Conservation (phyloP, 352 stramenopile genomes). For the Globisporangium spiculum region DNA sequence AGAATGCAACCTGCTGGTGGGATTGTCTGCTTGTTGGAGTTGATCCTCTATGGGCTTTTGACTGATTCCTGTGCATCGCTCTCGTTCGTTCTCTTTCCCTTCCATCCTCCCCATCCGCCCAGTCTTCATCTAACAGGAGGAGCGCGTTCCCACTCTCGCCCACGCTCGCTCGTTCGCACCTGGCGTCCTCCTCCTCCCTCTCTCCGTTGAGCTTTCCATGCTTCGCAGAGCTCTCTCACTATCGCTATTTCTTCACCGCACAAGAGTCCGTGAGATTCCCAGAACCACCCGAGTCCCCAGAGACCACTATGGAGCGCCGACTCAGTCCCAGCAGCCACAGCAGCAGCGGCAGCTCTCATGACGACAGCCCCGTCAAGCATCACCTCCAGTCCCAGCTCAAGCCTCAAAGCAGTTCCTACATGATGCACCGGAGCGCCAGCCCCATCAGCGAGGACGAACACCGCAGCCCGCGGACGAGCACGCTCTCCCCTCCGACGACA, state of each 20-base stretch:
- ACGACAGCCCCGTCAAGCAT: conserved; percentile 3
- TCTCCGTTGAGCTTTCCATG: background rate
- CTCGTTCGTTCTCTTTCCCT: background rate
- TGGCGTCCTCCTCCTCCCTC: background rate
- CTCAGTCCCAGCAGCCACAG: background rate
- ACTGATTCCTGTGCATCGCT: background rate
- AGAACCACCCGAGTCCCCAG: background rate
- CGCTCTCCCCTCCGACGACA: background rate
- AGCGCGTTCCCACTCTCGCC: conserved; percentile 4
- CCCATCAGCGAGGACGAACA: conserved; percentile 1
- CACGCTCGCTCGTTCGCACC: conserved; percentile 11
- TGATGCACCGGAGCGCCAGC: background rate
- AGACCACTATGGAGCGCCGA: conserved; percentile 3
- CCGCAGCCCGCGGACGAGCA: conserved; percentile 3
- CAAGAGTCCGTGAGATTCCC: background rate
- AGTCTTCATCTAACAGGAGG: conserved; percentile 18
- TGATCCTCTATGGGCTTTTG: background rate
- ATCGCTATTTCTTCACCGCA: conserved; percentile 3
- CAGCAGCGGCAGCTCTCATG: background rate
- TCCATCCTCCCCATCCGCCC: conserved; percentile 6
- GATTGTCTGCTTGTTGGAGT: background rate
- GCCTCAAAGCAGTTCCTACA: background rate
- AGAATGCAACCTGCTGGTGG: background rate
- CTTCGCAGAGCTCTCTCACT: conserved; percentile 7
- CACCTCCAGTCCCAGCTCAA: background rate